Conservation (phyloP, 495 filamentous ascomycete species). For the Trichoderma erinaceum region DNA sequence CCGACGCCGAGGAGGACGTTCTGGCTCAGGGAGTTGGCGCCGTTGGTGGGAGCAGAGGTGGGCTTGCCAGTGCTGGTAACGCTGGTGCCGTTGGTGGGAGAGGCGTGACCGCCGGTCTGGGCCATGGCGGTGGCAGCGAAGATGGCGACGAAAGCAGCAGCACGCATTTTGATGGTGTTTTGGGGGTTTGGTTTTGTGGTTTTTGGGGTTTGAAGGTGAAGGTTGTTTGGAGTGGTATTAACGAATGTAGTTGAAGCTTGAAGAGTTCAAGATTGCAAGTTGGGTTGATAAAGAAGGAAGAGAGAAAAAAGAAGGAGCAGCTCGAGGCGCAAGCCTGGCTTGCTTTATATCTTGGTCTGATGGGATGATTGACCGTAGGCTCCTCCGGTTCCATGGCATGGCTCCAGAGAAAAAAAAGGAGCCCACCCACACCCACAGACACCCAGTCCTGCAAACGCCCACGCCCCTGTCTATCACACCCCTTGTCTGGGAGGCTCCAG, state of each 20-base stretch:
- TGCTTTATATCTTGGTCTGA: slow-evolving; percentile 1
- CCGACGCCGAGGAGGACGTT: slow-evolving; percentile 13
- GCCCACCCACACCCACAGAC: slow-evolving; percentile 6
- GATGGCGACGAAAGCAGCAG: neutral
- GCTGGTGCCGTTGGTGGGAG: slow-evolving; percentile 14
- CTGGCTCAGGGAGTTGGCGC: slow-evolving; percentile 6
- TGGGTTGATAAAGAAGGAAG: neutral
- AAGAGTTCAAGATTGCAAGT: neutral
- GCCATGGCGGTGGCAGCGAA: slow-evolving; percentile 9
- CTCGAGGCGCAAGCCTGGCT: neutral
- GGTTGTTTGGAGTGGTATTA: neutral
- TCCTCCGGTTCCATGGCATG: neutral
- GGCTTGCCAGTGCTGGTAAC: neutral
- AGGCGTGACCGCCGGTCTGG: slow-evolving; percentile 2
- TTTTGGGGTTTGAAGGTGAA: neutral
- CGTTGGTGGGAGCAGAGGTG: slow-evolving; percentile 2
- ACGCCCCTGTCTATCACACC: slow-evolving; percentile 11
- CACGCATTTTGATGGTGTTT: slow-evolving; percentile 9
- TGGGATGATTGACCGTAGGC: neutral
- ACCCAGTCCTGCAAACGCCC: neutral
- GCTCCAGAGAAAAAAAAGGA: neutral
- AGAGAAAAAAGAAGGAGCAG: neutral
- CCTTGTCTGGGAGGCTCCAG: neutral
- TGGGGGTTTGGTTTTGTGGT: neutral
- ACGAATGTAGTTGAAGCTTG: slow-evolving; percentile 7